phyloP scores from a whole-genome alignment of 2,329 filamentous ascomycete species.

The Fusarium compactum region DNA sequence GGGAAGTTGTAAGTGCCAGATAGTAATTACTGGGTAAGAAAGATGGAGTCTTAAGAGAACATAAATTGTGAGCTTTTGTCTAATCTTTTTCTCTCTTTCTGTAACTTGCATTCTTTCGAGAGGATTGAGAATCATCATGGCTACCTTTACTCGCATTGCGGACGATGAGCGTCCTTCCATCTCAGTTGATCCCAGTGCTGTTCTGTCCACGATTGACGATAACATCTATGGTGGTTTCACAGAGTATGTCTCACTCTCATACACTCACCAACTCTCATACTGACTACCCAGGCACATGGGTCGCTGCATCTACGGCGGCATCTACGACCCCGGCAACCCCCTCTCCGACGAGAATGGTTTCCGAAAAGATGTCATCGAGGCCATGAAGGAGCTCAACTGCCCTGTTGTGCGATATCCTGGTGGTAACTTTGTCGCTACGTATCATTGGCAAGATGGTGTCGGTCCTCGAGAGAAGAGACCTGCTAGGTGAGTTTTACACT shows the following conservation, averaged over 20 bases:
- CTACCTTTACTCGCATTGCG: constrained; percentile 76
- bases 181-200: constrained; percentile 72
- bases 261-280: background rate
- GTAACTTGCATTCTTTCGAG: background rate
- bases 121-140: constrained; percentile 62
- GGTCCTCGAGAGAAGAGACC: constrained; percentile 79
- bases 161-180: constrained; percentile 73
- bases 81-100: background rate
- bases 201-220: constrained; percentile 79
- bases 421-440: constrained; percentile 86
- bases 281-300: constrained; percentile 78
- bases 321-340: constrained; percentile 81
- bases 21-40: background rate
- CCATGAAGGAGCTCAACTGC: constrained; percentile 78
- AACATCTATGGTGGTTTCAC: constrained; percentile 89
- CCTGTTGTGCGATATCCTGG: constrained; percentile 86
- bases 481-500: constrained; percentile 45
- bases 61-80: constrained; percentile 6
- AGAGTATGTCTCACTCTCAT: constrained; percentile 67
- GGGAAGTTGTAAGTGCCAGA: constrained; percentile 8
- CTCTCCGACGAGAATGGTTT: constrained; percentile 82
- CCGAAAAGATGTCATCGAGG: constrained; percentile 81
- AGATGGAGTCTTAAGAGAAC: constrained; percentile 5
- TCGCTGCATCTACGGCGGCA: constrained; percentile 87
- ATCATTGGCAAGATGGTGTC: constrained; percentile 86